Conservation (phyloP, 345 rosid species). For the Dovyalis caffra region DNA sequence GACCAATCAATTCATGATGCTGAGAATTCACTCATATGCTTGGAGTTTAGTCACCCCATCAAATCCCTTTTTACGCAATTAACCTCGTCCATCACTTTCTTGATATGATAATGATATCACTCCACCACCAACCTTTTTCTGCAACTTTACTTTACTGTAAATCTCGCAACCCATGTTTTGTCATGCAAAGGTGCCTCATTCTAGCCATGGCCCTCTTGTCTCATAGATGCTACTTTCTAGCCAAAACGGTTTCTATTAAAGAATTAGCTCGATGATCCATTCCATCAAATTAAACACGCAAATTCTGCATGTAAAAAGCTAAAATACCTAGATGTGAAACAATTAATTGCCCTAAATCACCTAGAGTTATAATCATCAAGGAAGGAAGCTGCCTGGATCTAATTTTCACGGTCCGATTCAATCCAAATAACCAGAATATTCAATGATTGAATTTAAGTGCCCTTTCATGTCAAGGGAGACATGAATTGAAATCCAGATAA, state of each 20-base stretch:
- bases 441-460: not conserved
- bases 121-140: not conserved
- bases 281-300: not conserved
- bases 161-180: too few species aligned
- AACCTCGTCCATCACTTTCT: not conserved
- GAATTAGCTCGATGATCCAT: not conserved
- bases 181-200: not conserved
- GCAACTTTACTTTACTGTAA: not conserved
- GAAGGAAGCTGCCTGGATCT: not conserved
- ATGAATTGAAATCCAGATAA: not conserved
- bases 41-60: not conserved
- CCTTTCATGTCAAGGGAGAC: not conserved
- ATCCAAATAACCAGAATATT: not conserved
- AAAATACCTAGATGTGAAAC: too few species aligned
- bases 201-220: not conserved
- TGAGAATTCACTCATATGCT: not conserved
- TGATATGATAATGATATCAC: not conserved
- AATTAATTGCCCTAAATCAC: not conserved
- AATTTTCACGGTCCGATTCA: not conserved
- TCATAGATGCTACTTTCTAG: not conserved
- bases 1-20: not conserved
- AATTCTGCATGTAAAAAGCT: too few species aligned
- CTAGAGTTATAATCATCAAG: too few species aligned
- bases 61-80: not conserved
- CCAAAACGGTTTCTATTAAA: not conserved